Evolutionary conservation across 768 basidiomycete species (phyloP).

Genomic region (Tulasnella sp.): DNA sequence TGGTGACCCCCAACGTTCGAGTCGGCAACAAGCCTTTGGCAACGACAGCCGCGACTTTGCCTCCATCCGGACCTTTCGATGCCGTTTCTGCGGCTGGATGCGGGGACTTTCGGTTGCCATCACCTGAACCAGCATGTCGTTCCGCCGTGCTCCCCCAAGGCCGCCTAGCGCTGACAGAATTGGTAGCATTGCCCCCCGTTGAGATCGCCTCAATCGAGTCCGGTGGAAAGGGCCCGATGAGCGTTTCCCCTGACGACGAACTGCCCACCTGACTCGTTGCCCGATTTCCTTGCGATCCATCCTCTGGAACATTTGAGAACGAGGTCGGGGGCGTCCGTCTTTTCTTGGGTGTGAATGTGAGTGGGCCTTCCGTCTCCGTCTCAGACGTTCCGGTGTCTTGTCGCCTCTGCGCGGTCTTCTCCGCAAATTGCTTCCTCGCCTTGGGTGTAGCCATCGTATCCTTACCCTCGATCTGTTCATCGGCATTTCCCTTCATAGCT

Average conservation of each 20-base stretch:
- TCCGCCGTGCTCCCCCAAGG: neutral
- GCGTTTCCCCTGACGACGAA: conserved; percentile 31
- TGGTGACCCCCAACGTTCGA: conserved; percentile 9
- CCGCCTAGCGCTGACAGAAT: neutral
- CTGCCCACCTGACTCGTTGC: conserved; percentile 27
- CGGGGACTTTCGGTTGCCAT: conserved; percentile 11
- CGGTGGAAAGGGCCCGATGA: conserved; percentile 26
- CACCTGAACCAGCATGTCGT: neutral
- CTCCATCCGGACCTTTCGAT: conserved; percentile 7
- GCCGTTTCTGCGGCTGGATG: neutral
- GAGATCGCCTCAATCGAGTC: conserved; percentile 5
- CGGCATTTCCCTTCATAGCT: conserved; percentile 6
- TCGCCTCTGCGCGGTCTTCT: neutral
- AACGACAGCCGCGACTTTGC: conserved; percentile 1
- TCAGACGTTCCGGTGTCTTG: conserved; percentile 31
- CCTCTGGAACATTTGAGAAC: conserved; percentile 21
- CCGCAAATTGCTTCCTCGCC: conserved; percentile 11
- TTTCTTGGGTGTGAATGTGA: conserved; percentile 67
- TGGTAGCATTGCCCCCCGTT: conserved; percentile 4
- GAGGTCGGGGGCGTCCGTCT: conserved; percentile 33
- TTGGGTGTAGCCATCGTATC: neutral
- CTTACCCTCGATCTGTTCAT: conserved; percentile 3
- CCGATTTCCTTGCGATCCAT: conserved; percentile 10
- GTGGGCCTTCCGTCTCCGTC: conserved; percentile 67
- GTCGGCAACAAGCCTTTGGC: conserved; percentile 9